phyloP scores from a whole-genome alignment of 345 rosid genomes.

The Citropsis articulata region DNA sequence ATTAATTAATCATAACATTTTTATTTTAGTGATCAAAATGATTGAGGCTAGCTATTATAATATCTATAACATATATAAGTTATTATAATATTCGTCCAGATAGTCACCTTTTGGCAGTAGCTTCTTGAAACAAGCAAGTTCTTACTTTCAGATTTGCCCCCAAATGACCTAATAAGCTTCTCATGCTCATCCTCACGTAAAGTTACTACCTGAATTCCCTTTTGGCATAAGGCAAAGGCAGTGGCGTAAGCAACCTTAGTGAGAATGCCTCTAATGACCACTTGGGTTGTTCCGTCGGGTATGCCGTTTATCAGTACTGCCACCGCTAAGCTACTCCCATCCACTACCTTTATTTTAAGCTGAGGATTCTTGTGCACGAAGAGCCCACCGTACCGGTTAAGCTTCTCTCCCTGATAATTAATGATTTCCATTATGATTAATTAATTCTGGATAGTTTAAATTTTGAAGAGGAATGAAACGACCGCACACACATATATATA shows the following conservation, averaged over 20 bases:
- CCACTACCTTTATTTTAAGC: slow-evolving; percentile 12
- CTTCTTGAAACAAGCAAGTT: slow-evolving; percentile 36
- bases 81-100: too few species aligned
- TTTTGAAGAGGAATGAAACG: neutral
- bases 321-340: slow-evolving; percentile 13
- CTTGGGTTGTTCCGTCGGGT: slow-evolving; percentile 11
- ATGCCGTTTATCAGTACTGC: slow-evolving; percentile 9
- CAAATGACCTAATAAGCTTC: neutral
- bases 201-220: neutral
- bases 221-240: slow-evolving; percentile 2
- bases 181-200: neutral
- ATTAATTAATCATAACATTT: too few species aligned
- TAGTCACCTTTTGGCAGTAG: neutral
- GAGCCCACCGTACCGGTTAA: slow-evolving; percentile 2
- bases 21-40: too few species aligned
- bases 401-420: slow-evolving; percentile 1
- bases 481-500: neutral
- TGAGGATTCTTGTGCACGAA: neutral
- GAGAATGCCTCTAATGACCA: slow-evolving; percentile 10
- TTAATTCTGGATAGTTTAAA: too few species aligned
- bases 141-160: neutral
- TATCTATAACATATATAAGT: too few species aligned
- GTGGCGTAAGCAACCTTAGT: slow-evolving; percentile 6
- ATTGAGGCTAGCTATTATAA: too few species aligned
- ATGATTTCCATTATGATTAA: too few species aligned